These are phyloP conservation scores for Capronia americana DNA, from an alignment of 2,329 filamentous ascomycete species.

Conservation along the genomic window DNA sequence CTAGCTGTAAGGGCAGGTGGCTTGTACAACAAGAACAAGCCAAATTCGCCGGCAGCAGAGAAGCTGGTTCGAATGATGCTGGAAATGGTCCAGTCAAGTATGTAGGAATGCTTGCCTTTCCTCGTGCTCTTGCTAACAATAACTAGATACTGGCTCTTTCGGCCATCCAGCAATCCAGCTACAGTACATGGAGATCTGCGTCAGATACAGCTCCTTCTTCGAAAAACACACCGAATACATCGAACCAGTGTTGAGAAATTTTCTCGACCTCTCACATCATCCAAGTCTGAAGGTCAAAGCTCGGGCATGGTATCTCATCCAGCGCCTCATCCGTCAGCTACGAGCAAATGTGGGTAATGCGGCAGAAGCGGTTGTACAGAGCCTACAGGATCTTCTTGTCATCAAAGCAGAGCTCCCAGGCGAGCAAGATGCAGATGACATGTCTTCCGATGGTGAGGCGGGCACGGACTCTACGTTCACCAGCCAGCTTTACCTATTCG, in stretches of 20 bases:
- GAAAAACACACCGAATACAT: conserved; percentile 83
- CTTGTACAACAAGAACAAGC: conserved; percentile 82
- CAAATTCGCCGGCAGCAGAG: conserved; percentile 78
- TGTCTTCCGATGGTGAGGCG: conserved; percentile 90
- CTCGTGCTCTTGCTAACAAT: conserved; percentile 30
- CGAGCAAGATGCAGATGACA: conserved; percentile 82
- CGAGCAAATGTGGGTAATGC: conserved; percentile 84
- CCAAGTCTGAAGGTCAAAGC: conserved; percentile 84
- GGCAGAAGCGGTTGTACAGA: conserved; percentile 88
- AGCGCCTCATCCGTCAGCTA: conserved; percentile 87
- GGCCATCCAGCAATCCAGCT: conserved; percentile 89
- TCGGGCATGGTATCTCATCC: conserved; percentile 96
- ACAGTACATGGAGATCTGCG: conserved; percentile 98
- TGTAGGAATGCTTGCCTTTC: conserved; percentile 17
- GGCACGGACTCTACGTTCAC: conserved; percentile 90
- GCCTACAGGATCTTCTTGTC: conserved; percentile 82
- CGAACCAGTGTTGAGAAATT: conserved; percentile 85
- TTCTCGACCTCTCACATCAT: conserved; percentile 88
- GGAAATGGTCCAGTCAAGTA: conserved; percentile 86
- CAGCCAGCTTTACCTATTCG: conserved; percentile 90
- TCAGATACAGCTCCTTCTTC: conserved; percentile 91
- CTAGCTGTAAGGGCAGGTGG: conserved; percentile 88
- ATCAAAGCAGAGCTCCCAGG: conserved; percentile 89
- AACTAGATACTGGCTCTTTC: conserved; percentile 77
- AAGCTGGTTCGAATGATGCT: conserved; percentile 90